These are phyloP conservation scores for Viola odorata DNA, from an alignment of 345 rosid species.

Conservation along the genomic window DNA sequence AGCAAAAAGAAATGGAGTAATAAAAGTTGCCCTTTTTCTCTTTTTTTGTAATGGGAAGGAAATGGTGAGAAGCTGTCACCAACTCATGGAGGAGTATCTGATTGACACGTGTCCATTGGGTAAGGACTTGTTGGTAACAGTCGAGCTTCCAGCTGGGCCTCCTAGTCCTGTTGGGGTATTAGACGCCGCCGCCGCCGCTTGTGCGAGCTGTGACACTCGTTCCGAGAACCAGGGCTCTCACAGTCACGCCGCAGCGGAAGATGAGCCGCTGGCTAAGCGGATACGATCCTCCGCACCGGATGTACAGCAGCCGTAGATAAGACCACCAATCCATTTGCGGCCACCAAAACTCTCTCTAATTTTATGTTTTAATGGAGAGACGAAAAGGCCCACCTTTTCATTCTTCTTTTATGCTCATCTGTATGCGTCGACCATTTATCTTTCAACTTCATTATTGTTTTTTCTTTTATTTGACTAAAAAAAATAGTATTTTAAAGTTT, in stretches of 20 bases:
- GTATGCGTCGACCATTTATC: constrained; percentile 9
- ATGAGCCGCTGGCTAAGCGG: constrained; percentile 30
- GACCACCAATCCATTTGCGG: background rate
- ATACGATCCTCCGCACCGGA: constrained; percentile 34
- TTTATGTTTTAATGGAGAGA: constrained; percentile 5
- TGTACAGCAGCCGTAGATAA: constrained; percentile 41
- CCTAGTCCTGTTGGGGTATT: constrained; percentile 60
- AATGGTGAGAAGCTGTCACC: constrained; percentile 73
- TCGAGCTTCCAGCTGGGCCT: constrained; percentile 31
- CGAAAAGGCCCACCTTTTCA: background rate
- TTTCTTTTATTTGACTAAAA: no score
- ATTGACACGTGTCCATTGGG: constrained; percentile 53
- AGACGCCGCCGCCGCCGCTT: constrained; percentile 58
- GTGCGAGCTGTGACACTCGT: constrained; percentile 46
- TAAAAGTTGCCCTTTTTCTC: background rate
- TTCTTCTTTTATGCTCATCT: background rate
- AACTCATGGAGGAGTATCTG: constrained; percentile 59
- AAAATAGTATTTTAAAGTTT: background rate
- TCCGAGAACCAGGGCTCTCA: constrained; percentile 33
- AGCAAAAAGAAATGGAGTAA: no score
- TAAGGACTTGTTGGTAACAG: constrained; percentile 10
- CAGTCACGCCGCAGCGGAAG: constrained; percentile 26
- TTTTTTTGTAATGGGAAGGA: constrained; percentile 29
- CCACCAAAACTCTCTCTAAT: background rate
- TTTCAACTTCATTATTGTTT: constrained; percentile 8